Evolutionary conservation across 768 basidiomycete species (phyloP).

Genomic region (Hygrophorus pudorinus): DNA sequence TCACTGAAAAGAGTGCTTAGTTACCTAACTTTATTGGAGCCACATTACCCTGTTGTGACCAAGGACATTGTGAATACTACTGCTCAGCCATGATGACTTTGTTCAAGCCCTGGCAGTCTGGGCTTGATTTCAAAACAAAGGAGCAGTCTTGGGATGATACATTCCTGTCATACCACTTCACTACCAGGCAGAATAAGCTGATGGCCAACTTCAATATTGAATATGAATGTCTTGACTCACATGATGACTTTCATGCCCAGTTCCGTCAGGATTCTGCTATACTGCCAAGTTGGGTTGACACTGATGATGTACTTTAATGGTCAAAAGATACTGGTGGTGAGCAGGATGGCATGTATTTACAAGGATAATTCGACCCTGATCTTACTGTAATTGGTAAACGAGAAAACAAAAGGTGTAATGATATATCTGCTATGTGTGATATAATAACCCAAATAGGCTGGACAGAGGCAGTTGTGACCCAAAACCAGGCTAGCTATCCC

Average conservation of each 20-base stretch:
- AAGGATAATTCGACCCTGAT: not conserved
- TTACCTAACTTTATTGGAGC: constrained; percentile 23
- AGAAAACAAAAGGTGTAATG: not conserved
- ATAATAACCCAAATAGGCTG: constrained; percentile 2
- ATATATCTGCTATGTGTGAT: not conserved
- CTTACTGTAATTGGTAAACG: constrained; percentile 2
- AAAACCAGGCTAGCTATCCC: constrained; percentile 1
- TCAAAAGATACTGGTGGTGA: constrained; percentile 1
- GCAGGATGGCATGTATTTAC: constrained; percentile 6
- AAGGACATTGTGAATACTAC: constrained; percentile 23
- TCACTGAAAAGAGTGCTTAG: not conserved
- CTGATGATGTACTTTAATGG: not conserved
- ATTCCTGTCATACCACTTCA: constrained; percentile 10
- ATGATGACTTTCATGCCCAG: constrained; percentile 16
- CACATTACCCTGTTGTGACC: constrained; percentile 18
- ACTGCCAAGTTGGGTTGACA: not conserved
- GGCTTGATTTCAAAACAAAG: constrained; percentile 15
- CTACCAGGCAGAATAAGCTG: constrained; percentile 5
- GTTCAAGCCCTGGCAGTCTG: too few relatives aligned
- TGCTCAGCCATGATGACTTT: constrained; percentile 23
- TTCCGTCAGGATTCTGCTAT: constrained; percentile 3
- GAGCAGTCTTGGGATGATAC: constrained; percentile 15
- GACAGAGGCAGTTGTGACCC: not conserved
- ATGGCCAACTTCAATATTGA: constrained; percentile 18
- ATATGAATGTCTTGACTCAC: constrained; percentile 19